Base-by-base conservation (phyloP, 805 yeast species). In the Candida stauntonica region DNA sequence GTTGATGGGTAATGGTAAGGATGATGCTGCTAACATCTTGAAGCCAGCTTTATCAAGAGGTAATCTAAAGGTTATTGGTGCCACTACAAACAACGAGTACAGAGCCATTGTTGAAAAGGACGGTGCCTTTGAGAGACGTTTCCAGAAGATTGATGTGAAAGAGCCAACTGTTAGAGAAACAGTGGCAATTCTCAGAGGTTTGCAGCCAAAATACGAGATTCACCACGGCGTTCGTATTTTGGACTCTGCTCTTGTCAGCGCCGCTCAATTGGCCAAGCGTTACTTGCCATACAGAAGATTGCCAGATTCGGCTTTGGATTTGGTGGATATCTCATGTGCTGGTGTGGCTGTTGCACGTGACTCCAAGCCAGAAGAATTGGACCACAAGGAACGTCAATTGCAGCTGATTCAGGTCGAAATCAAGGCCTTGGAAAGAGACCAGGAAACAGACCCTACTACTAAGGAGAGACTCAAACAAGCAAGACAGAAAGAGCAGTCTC, bases 1-100 rank as follows among this genome's bases (percentile, higher is more conserved):
- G 97, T 77, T 93, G 51, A 93, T 93, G 99, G 99, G 99, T 54
- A 96, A 93, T 60, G 99, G 99, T 60, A 93, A 89, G 66, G 79
- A 85, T 46, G 99, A 93, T 30, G 96, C 95, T 27, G 99, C 99
- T 29, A 93, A 93, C 64, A 75, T 93, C 55, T 77, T 93, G 62
- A 93, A 93, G 67, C 99, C 99, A 27, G 94, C 94, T 74, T 76
- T 93, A 48, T 97, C 99, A 2, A 81, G 99, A 66, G 98, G 99
- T 52, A 75, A 84, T 36, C 77, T 93, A 57, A 97, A 93, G 64
- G 95, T 97, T 64, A 89, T 89, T 58, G 99, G 99, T 68, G 99
- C 99, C 19, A 93, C 99, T 19, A 93, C 99, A 1, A 81, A 87
- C 53, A 83, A 83, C 41, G 99, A 93, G 67, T 93, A 93, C 71